Conservation (phyloP, 176 grass and related monocot species). For the Bonia amplexicaulis region DNA sequence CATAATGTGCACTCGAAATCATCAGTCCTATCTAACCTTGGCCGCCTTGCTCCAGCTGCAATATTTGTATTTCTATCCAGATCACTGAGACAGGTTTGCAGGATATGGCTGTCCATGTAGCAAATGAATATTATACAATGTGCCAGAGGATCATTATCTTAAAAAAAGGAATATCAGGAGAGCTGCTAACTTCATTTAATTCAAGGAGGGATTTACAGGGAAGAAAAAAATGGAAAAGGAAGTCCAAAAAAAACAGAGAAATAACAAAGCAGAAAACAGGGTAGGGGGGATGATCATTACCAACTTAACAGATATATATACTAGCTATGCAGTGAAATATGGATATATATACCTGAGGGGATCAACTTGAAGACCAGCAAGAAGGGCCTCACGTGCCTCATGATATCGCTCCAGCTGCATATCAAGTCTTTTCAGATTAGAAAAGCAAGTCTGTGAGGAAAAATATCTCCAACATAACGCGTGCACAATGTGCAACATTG, state of each 20-base stretch:
- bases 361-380: slow-evolving; percentile 89
- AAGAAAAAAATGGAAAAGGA: not conserved
- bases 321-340: slow-evolving; percentile 21
- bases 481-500: not conserved
- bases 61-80: slow-evolving; percentile 59
- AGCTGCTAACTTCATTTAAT: not conserved
- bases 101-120: slow-evolving; percentile 51
- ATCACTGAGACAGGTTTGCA: slow-evolving; percentile 67
- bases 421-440: slow-evolving; percentile 21
- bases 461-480: not conserved
- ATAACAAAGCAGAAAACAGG: not conserved
- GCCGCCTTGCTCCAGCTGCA: slow-evolving; percentile 46
- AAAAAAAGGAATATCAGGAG: not conserved
- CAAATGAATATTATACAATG: slow-evolving; percentile 27
- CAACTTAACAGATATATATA: not conserved
- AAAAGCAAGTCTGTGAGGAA: not conserved
- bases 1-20: slow-evolving; percentile 97
- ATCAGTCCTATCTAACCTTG: slow-evolving; percentile 63
- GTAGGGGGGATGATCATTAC: not conserved
- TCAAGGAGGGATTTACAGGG: not conserved
- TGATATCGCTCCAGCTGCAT: slow-evolving; percentile 78
- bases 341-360: slow-evolving; percentile 62
- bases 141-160: slow-evolving; percentile 5
- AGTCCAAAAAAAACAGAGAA: not conserved
- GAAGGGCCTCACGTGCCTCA: slow-evolving; percentile 69